Evolutionary conservation across 2,329 filamentous ascomycete species (phyloP).

Genomic region (Colletotrichum sp.): DNA sequence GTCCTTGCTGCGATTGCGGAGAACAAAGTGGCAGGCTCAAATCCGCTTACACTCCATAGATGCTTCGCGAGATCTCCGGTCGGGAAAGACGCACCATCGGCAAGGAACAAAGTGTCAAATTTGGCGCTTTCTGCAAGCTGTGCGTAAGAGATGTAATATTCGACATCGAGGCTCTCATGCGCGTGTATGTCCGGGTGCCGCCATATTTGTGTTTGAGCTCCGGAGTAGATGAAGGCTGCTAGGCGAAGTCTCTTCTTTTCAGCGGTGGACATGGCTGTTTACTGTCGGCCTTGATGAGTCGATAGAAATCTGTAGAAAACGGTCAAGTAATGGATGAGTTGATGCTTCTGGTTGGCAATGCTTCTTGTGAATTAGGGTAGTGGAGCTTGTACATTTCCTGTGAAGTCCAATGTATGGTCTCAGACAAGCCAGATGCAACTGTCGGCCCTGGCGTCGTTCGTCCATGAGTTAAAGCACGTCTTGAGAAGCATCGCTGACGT

Average conservation of each 20-base stretch:
- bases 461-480: not conserved
- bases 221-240: conserved; percentile 12
- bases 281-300: not conserved
- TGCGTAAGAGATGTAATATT: conserved; percentile 15
- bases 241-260: not conserved
- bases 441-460: not conserved
- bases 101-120: conserved; percentile 6
- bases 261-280: not conserved
- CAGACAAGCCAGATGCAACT: not conserved
- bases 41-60: not conserved
- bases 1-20: not conserved
- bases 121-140: conserved; percentile 14
- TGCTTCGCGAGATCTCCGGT: not conserved
- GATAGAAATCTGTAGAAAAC: accelerated
- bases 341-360: not conserved
- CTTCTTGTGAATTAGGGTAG: not conserved
- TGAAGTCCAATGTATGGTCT: not conserved
- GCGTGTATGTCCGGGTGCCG: conserved; percentile 4
- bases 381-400: not conserved
- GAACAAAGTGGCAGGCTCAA: not conserved
- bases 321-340: not conserved
- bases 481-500: not conserved
- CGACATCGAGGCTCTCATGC: conserved; percentile 14
- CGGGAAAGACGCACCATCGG: not conserved
- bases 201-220: conserved; percentile 8